phyloP scores from a whole-genome alignment of 2,329 filamentous ascomycete species.

The Ascochyta viciae-villosae region DNA sequence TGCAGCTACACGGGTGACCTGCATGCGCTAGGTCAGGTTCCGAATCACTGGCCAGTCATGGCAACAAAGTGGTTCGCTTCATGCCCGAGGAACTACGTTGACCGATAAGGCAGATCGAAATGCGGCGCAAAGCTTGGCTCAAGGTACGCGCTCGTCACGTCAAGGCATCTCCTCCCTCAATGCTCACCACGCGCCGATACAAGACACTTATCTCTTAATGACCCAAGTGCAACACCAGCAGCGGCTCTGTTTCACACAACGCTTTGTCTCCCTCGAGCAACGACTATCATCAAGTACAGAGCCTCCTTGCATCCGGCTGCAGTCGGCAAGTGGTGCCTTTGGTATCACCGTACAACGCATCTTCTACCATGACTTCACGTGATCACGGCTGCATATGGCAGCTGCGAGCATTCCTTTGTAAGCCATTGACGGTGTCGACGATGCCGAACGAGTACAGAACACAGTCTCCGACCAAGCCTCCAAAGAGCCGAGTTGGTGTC shows the following conservation, averaged over 20 bases:
- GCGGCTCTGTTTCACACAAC: slow-evolving; percentile 35
- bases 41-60: slow-evolving; percentile 20
- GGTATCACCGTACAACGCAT: slow-evolving; percentile 32
- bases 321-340: slow-evolving; percentile 28
- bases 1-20: slow-evolving; percentile 38
- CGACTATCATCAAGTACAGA: slow-evolving; percentile 26
- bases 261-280: slow-evolving; percentile 23
- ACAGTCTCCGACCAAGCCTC: slow-evolving; percentile 3
- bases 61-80: not conserved
- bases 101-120: slow-evolving; percentile 20
- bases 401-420: slow-evolving; percentile 36
- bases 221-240: slow-evolving; percentile 38
- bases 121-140: slow-evolving; percentile 12
- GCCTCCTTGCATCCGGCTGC: slow-evolving; percentile 35
- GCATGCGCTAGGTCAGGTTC: slow-evolving; percentile 32
- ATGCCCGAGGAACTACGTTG: not conserved
- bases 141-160: slow-evolving; percentile 5
- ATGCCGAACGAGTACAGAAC: slow-evolving; percentile 10
- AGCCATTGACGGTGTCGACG: slow-evolving; percentile 32
- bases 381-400: slow-evolving; percentile 12
- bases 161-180: slow-evolving; percentile 16
- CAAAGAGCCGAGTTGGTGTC: slow-evolving; percentile 4
- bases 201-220: slow-evolving; percentile 30
- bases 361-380: slow-evolving; percentile 25
- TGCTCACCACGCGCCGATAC: slow-evolving; percentile 17